Conservation (phyloP, 345 rosid genomes). For the Acer yangbiense region DNA sequence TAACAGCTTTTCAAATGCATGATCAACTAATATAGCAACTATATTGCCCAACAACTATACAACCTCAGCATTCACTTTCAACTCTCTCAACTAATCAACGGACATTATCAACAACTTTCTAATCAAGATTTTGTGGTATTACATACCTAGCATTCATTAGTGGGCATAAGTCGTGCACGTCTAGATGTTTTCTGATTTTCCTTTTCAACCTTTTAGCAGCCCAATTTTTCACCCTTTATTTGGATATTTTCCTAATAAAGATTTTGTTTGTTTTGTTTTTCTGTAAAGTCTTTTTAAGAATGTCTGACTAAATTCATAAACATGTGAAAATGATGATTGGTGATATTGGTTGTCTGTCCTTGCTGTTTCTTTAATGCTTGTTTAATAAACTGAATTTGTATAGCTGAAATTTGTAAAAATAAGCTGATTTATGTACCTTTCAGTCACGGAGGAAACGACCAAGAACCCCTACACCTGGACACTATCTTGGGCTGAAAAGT, state of each 20-base stretch:
- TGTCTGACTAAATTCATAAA: not conserved
- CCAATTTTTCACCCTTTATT: constrained; percentile 6
- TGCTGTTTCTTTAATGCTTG: not conserved
- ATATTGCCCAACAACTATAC: constrained; percentile 81
- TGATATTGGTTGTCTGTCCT: constrained; percentile 19
- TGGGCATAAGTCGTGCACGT: constrained; percentile 28
- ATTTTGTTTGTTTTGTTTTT: not conserved
- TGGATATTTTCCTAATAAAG: constrained; percentile 3
- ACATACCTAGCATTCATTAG: constrained; percentile 47
- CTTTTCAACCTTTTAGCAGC: constrained; percentile 17
- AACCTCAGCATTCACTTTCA: constrained; percentile 82
- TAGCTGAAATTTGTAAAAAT: not conserved
- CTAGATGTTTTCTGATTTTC: constrained; percentile 29
- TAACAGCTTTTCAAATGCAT: constrained; percentile 95
- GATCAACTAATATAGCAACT: constrained; percentile 89
- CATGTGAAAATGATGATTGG: constrained; percentile 18
- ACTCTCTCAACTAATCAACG: constrained; percentile 96
- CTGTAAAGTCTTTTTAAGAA: not conserved
- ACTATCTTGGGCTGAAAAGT: constrained; percentile 95
- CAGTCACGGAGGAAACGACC: constrained; percentile 99
- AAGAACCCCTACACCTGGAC: constrained; percentile 98
- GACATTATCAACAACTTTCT: constrained; percentile 93
- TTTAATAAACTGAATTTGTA: not conserved
- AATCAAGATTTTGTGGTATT: constrained; percentile 77
- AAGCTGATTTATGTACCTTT: constrained; percentile 32